phyloP scores from a whole-genome alignment of 352 stramenopile genomes.

The Phytophthora macrochlamydospora region DNA sequence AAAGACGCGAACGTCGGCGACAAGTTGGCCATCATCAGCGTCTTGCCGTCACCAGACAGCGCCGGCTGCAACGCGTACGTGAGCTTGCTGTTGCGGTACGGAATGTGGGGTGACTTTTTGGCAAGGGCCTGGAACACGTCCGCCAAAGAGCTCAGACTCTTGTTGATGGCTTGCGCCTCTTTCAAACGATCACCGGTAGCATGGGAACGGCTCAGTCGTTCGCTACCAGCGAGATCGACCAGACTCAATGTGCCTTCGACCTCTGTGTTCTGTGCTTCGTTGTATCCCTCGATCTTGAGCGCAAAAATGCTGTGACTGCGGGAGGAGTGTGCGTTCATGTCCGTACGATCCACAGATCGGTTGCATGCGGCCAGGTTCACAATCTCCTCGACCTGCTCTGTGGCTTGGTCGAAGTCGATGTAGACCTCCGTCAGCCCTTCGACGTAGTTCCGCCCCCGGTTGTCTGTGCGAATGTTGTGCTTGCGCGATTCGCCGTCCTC shows the following conservation, averaged over 20 bases:
- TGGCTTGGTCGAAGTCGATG: slow-evolving; percentile 83
- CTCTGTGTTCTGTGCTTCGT: slow-evolving; percentile 90
- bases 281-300: slow-evolving; percentile 88
- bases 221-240: slow-evolving; percentile 93
- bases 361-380: slow-evolving; percentile 91
- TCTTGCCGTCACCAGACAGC: slow-evolving; percentile 99
- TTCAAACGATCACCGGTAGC: slow-evolving; percentile 93
- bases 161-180: slow-evolving; percentile 99
- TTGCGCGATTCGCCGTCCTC: slow-evolving; percentile 61
- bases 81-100: slow-evolving; percentile 99
- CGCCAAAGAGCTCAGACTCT: slow-evolving; percentile 97
- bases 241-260: slow-evolving; percentile 95
- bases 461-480: slow-evolving; percentile 84
- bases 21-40: slow-evolving; percentile 99
- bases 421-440: slow-evolving; percentile 85
- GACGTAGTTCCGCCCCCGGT: slow-evolving; percentile 83
- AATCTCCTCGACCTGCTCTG: slow-evolving; percentile 88
- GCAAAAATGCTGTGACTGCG: slow-evolving; percentile 98
- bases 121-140: slow-evolving; percentile 99
- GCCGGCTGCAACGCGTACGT: slow-evolving; percentile 99
- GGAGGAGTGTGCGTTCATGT: slow-evolving; percentile 99
- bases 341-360: slow-evolving; percentile 96
- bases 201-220: slow-evolving; percentile 95
- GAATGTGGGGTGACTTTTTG: slow-evolving; percentile 95
- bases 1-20: slow-evolving; percentile 95